These are phyloP conservation scores for Artemisia argyi DNA, from an alignment of 129 eudicot species.

Conservation along the genomic window DNA sequence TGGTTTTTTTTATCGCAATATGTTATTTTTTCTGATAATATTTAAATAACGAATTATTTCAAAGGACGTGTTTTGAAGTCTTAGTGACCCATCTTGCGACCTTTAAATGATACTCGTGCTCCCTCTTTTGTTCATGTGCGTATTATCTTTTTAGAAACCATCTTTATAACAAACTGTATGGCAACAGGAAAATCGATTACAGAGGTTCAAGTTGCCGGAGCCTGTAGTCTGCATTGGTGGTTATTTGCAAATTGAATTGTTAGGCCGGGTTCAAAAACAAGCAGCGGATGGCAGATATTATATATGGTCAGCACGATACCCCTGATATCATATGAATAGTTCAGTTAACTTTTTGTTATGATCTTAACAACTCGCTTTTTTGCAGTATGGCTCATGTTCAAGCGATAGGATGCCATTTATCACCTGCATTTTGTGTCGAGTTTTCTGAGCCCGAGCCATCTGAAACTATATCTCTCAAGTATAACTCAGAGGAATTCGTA, in stretches of 20 bases:
- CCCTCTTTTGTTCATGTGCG: neutral
- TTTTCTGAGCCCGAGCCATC: constrained; percentile 24
- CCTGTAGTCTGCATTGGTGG: constrained; percentile 87
- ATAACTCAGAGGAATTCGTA: constrained; percentile 36
- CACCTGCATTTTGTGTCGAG: constrained; percentile 64
- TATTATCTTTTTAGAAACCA: neutral
- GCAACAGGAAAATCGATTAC: constrained; percentile 61
- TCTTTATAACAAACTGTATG: constrained; percentile 7
- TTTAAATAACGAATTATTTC: too few relatives aligned
- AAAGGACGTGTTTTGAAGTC: too few relatives aligned
- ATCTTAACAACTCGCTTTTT: neutral
- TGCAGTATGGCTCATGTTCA: constrained; percentile 81
- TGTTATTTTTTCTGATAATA: too few relatives aligned
- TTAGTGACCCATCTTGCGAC: neutral
- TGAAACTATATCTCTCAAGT: constrained; percentile 13
- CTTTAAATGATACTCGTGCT: neutral
- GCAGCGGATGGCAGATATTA: constrained; percentile 61
- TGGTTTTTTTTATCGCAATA: too few relatives aligned
- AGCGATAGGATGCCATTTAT: constrained; percentile 56
- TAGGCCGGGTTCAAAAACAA: constrained; percentile 81
- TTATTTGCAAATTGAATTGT: constrained; percentile 68
- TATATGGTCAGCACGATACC: constrained; percentile 58
- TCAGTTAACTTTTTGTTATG: neutral
- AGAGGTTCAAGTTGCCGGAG: constrained; percentile 76
- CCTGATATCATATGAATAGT: too few relatives aligned